Evolutionary conservation across 2,329 filamentous ascomycete species (phyloP).

Genomic region (Tympanopsis confertula): DNA sequence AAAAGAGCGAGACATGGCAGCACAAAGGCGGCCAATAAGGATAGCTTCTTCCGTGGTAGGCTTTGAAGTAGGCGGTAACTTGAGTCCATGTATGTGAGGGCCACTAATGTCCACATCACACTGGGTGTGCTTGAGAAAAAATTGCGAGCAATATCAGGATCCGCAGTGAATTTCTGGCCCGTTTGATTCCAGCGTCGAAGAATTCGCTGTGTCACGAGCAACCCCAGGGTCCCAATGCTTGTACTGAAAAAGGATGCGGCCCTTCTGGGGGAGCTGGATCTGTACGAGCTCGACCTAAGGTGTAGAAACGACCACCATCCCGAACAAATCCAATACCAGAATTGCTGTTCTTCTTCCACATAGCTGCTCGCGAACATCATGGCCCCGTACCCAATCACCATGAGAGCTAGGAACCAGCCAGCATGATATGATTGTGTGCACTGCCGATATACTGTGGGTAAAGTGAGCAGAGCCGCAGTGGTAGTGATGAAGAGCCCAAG

Average conservation of each 20-base stretch:
- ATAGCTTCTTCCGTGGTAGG: neutral
- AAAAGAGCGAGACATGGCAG: too few species aligned
- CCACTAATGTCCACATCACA: neutral
- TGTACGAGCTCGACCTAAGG: neutral
- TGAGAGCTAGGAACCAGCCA: constrained; percentile 22
- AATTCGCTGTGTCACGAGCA: neutral
- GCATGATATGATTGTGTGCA: constrained; percentile 9
- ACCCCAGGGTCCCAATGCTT: neutral
- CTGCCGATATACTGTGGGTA: constrained; percentile 16
- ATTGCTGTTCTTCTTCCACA: constrained; percentile 68
- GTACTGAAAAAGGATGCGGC: too few species aligned
- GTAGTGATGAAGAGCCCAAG: constrained; percentile 27
- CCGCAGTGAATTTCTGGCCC: neutral
- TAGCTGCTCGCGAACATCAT: constrained; percentile 71
- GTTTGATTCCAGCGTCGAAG: constrained; percentile 1
- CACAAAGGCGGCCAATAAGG: neutral
- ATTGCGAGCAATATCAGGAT: neutral
- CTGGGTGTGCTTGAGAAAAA: neutral
- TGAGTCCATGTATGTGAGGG: neutral
- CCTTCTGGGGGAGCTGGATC: too few species aligned
- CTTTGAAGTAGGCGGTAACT: neutral
- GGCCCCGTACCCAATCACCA: constrained; percentile 35
- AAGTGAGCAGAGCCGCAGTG: constrained; percentile 18
- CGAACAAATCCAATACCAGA: constrained; percentile 63
- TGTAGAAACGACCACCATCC: constrained; percentile 27